Evolutionary conservation across 2,329 filamentous ascomycete genomes (phyloP), one percentile per base, ranked within the genome.

Genomic region (Dothideomycetes sp.): DNA sequence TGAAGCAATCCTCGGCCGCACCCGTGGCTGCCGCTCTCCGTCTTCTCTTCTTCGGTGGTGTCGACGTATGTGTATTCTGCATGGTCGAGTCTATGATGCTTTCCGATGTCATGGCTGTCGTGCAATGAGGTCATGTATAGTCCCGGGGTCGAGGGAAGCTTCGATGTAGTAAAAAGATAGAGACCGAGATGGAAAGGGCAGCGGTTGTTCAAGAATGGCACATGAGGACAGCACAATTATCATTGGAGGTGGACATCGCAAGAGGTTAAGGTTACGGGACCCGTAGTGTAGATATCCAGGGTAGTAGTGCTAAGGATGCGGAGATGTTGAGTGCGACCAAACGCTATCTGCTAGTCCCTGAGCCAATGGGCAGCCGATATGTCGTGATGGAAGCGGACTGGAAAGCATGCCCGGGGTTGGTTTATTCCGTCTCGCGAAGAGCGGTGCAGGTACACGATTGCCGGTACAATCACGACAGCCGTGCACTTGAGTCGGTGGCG

Each of bases 1-100:
- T 79, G 60, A 95, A 95, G 73, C 89, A 98, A 63, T 96, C 89
- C 61, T 94, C 87, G 34, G 84, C 79, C 44, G 89, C 89, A 55
- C 89, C 89, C 47, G 84, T 88, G 37, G 85, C 81, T 15, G 86
- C 83, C 15, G 88, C 84, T 65, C 88, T 79, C 73, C 88, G 84
- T 68, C 87, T 81, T 57, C 88, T 78, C 70, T 94, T 72, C 50
- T 49, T 69, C 53, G 53, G 59, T 29, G 53, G 49, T 33, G 47
- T 45, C 31, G 48, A 43, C 14, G 45, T n/a, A n/a, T n/a, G 37
- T 14, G 31, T 37, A 2, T 38, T 14, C 32, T 37, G 41, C 33
- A 39, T 45, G 33, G 38, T 12, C 7, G 7, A 7, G 12, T 27
- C 12, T 12, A 12, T 27, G 22, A 27, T 12, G 22, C 12, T 12